Base-by-base conservation (phyloP, 192 early-diverging fungal species). In the Coemansia guatemalensis region DNA sequence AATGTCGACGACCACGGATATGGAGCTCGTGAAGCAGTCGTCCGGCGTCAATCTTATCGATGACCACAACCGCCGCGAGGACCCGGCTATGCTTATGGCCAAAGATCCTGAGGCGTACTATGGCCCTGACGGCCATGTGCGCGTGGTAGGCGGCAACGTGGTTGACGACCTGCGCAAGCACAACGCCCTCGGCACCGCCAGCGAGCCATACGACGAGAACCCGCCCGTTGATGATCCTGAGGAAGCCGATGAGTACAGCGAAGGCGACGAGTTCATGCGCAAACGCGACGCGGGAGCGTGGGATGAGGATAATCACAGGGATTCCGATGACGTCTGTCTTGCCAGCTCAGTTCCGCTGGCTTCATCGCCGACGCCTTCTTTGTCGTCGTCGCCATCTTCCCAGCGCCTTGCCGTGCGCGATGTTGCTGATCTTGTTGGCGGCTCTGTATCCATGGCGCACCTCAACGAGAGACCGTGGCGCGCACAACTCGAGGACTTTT, bases 101-200 rank as follows among this genome's bases (percentile, higher is more conserved):
- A 78, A 72, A 59, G 75, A 78, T 26, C 75, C 69, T 0, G 75
- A 60, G 14, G 75, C 75, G 22, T 78, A 78, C 55, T 78, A 72
- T 48, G 75, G 75, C 0, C 75, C 75, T 0, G 75, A 78, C 47
- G 69, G 75, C 0, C 75, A 78, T 25, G 69, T 78, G 44, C 75
- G 75, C 9, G 75, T 67, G 32, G 69, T 78, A 12, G 69, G 62
- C 17, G 75, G 75, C 17, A 78, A 78, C 14, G 69, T 78, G 3
- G 75, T 78, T 8, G 75, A 78, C 24, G 75, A 78, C 29, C n/a
- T 78, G 75, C 69, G 75, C 58, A 72, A 72, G 55, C 75, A 78
- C 63, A 72, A 72, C 56, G 64, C 48, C 48, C 58, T 71, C 49
- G 69, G 75, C 21, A 72, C 69, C 0, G 41, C 60, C 17, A 60